A percentile compares a stretch with the other conserved stretches of the same genome.
Conservation (phyloP, 192 early-diverging fungal genomes). For the Linnemannia schmuckeri region DNA sequence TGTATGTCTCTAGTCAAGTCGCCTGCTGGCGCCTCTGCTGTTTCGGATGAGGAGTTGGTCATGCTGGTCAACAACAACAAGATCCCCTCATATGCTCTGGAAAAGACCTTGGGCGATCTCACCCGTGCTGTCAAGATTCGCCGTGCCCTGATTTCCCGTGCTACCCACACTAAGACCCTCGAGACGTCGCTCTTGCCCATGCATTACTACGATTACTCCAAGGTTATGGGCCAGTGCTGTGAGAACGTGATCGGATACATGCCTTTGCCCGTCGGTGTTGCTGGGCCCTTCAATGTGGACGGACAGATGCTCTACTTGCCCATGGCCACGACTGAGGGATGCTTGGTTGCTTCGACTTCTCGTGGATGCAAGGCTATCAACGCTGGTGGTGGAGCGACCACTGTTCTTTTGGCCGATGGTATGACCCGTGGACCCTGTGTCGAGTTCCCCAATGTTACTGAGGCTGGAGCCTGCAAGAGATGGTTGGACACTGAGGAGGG, state of each 20-base stretch:
- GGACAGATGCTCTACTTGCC: constrained; percentile 87
- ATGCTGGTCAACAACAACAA: constrained; percentile 77
- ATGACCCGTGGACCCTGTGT: constrained; percentile 96
- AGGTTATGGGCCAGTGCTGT: constrained; percentile 93
- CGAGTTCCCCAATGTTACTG: constrained; percentile 79
- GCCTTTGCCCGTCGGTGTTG: constrained; percentile 93
- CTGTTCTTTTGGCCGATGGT: constrained; percentile 83
- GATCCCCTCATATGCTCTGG: constrained; percentile 89
- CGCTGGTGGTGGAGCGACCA: constrained; percentile 85
- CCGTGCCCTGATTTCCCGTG: constrained; percentile 80
- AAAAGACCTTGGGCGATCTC: constrained; percentile 83
- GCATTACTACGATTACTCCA: constrained; percentile 89
- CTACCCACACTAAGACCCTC: constrained; percentile 72
- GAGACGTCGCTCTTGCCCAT: constrained; percentile 80
- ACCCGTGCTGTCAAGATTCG: constrained; percentile 89
- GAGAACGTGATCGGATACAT: constrained; percentile 97
- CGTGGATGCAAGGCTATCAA: constrained; percentile 97
- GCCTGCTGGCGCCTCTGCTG: constrained; percentile 55
- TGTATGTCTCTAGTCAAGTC: constrained; percentile 60
- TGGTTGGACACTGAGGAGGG: constrained; percentile 83
- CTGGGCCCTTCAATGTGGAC: constrained; percentile 89
- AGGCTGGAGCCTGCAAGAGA: constrained; percentile 74
- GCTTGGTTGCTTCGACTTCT: constrained; percentile 89
- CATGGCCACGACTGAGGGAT: constrained; percentile 97
- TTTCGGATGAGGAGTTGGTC: constrained; percentile 85